Conservation (phyloP, 192 early-diverging fungal genomes). For the Martensiomyces pterosporus region DNA sequence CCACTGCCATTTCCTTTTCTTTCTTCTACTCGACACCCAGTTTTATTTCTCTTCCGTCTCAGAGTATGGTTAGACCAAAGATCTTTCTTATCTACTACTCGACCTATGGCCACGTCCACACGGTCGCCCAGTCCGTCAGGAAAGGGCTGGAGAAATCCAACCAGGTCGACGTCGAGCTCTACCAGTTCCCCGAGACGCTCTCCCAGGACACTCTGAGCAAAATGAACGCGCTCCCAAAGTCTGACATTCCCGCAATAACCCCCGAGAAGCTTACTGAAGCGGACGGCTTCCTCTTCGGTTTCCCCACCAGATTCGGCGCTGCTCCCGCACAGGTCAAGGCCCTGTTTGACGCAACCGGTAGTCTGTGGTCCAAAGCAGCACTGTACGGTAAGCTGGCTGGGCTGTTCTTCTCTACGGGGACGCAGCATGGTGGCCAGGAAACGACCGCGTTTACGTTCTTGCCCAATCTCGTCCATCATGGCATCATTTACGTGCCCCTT, state of each 20-base stretch:
- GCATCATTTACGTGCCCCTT: constrained; percentile 65
- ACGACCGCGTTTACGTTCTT: constrained; percentile 59
- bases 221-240: constrained; percentile 54
- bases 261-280: constrained; percentile 52
- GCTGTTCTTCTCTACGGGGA: constrained; percentile 57
- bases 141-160: constrained; percentile 54
- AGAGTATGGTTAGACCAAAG: constrained; percentile 37
- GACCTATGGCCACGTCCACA: constrained; percentile 64
- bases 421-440: constrained; percentile 68
- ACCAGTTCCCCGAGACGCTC: constrained; percentile 57
- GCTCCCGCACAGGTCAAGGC: background rate
- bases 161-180: constrained; percentile 51
- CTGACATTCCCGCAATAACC: constrained; percentile 51
- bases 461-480: constrained; percentile 61
- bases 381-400: constrained; percentile 61
- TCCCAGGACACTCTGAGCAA: constrained; percentile 55
- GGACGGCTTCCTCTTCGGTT: constrained; percentile 7
- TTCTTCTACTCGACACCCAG: no score
- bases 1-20: no score
- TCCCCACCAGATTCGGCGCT: background rate
- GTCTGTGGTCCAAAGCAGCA: constrained; percentile 3
- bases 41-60: no score
- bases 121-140: constrained; percentile 54
- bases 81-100: constrained; percentile 67
- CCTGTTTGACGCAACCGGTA: background rate